Conservation (phyloP, 176 grass and related monocot genomes). For the Poa pratensis region DNA sequence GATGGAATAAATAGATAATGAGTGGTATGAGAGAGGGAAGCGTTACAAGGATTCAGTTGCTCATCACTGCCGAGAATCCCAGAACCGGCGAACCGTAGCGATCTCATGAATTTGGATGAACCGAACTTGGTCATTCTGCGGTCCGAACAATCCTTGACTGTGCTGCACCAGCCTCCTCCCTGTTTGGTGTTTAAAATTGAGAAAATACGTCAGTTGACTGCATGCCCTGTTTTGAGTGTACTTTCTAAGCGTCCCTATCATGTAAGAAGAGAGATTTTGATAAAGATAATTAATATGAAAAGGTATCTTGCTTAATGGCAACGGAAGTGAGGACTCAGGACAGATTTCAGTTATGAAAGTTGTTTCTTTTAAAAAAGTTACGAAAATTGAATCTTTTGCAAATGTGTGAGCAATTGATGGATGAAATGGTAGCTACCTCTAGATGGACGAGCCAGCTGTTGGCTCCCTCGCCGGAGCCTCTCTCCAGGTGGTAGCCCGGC, state of each 20-base stretch:
- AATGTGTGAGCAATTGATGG: too few species aligned
- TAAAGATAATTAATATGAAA: neutral
- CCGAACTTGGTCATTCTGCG: neutral
- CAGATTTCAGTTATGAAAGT: too few species aligned
- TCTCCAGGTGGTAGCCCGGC: constrained; percentile 73
- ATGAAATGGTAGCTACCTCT: too few species aligned
- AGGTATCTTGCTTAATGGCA: neutral
- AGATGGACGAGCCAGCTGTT: constrained; percentile 52
- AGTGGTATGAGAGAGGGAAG: neutral
- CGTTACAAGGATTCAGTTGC: neutral
- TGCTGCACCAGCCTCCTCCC: constrained; percentile 70
- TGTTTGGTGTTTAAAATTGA: constrained; percentile 24
- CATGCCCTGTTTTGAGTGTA: neutral
- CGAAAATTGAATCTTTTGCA: too few species aligned
- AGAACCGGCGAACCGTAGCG: neutral
- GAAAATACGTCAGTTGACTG: neutral
- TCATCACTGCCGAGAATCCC: neutral
- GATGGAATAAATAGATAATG: neutral
- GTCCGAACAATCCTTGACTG: constrained; percentile 29
- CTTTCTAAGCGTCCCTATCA: neutral
- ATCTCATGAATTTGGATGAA: constrained; percentile 2
- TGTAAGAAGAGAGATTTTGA: neutral
- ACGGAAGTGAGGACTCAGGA: too few species aligned
- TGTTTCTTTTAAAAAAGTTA: too few species aligned
- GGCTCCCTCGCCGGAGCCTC: constrained; percentile 60